Base-by-base conservation (phyloP, 257 asterid species). In the Knoxia roxburghii region DNA sequence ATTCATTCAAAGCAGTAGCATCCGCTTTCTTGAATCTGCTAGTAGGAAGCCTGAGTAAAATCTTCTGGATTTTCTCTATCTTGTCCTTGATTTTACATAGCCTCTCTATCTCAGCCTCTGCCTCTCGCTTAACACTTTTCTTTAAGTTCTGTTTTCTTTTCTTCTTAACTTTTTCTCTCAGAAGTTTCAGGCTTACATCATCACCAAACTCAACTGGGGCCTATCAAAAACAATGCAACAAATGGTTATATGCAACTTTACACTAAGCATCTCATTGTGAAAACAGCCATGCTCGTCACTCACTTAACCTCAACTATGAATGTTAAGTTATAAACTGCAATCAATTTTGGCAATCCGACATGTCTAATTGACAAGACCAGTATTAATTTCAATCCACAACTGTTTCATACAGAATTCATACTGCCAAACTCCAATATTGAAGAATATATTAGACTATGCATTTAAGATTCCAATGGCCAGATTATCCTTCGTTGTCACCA, bases 21-120 rank as follows among this genome's bases (percentile, higher is more conserved):
- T 45, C 13, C 10, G 64, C 67, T 76, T 82, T 92, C 52, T 73
- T 72, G 40, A 29, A 64, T 65, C 76, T 71, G 35, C 68, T 58
- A 52, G 60, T 68, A 9, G 87, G 89, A 77, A 86, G 67, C 69
- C 82, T 73, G 58, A 17, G 83, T 37, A 92, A 67, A 57, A 76
- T 49, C 64, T 75, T 77, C 76, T 79, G 90, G 69, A 92, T 73
- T 72, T 77, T 79, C 67, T 81, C 87, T 64, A 89, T 77, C 78
- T 77, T 86, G 72, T 77, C 80, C 87, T 89, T 87, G 68, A 92
- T 76, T 75, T 68, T 72, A 67, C 96, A 87, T n/a, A 92, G 90
- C 77, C 81, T 80, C 77, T 86, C 85, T 95, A 92, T 85, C 73
- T 86, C 87, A 4, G 72, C 71, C 72, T 86, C 96, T 27, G 93